These are phyloP conservation scores for Psilocybe azurescens DNA, from an alignment of 768 basidiomycete genomes.

Conservation along the genomic window DNA sequence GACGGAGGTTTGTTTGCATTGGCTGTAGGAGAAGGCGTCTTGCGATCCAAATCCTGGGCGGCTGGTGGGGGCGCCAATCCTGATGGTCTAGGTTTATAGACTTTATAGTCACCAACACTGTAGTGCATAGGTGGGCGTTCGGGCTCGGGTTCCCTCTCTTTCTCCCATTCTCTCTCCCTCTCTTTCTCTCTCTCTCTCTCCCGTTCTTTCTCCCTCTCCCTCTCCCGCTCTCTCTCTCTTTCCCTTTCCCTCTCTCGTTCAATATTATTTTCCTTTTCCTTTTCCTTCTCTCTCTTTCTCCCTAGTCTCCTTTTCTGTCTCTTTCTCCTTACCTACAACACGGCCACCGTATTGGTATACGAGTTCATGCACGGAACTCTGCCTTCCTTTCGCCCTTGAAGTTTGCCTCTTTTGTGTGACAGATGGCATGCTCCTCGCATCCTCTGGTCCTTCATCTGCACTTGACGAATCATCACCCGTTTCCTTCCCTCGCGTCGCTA, in stretches of 20 bases:
- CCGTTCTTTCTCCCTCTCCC: background rate
- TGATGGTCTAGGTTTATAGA: conserved; percentile 18
- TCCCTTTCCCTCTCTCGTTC: conserved; percentile 15
- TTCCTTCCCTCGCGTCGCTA: conserved; percentile 26
- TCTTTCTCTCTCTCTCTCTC: conserved; percentile 35
- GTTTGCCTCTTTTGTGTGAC: conserved; percentile 29
- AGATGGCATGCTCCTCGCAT: conserved; percentile 35
- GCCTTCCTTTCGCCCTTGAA: conserved; percentile 57
- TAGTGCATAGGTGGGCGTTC: conserved; percentile 6
- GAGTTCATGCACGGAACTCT: conserved; percentile 84
- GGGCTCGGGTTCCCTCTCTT: conserved; percentile 15
- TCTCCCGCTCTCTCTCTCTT: conserved; percentile 36
- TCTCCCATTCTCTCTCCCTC: conserved; percentile 14
- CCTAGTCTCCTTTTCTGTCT: conserved; percentile 38
- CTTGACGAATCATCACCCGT: conserved; percentile 54
- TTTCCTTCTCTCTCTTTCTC: conserved; percentile 11
- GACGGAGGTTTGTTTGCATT: conserved; percentile 9
- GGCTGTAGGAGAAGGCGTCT: conserved; percentile 24
- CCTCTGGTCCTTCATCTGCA: conserved; percentile 63
- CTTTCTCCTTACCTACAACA: conserved; percentile 47
- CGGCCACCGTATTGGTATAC: conserved; percentile 81
- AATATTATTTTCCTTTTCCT: conserved; percentile 30
- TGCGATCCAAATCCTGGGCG: conserved; percentile 8
- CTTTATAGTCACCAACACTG: conserved; percentile 23
- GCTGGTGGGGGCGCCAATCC: conserved; percentile 2